Base-by-base conservation (phyloP, 371 early-diverging fungal species). In the Choanephora cucurbitarum region DNA sequence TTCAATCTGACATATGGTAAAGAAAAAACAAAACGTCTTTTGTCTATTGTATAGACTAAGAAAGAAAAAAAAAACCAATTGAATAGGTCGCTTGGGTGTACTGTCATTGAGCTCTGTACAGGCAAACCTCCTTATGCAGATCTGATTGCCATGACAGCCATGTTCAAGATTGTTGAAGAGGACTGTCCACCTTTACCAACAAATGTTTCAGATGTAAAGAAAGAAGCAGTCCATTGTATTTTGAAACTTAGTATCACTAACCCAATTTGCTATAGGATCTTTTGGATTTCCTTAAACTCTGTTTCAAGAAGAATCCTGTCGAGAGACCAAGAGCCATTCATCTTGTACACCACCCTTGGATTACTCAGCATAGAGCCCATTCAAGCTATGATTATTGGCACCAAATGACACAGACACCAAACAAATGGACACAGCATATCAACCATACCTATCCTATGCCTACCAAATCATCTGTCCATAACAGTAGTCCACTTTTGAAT, bases 141-240 rank as follows among this genome's bases (percentile, higher is more conserved):
- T 21, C 57, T 93, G 49, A 77, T 89, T 32, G 79, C 90, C 15
- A 92, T 94, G 94, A 83, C 93, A 5, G 92, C 93, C n/a, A 83
- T 95, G 57, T 95, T 91, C 68, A 87, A 87, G 37, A 95, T 96
- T 57, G 96, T 96, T 0, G 94, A 95, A 69, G 95, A 92, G 58
- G 85, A 85, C 13, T 75, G 79, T 52, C 91, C 94, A 28, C 95
- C 95, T 11, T 56, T 95, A 23, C 96, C 95, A 5, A 82, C 78
- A 17, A 77, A 77, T 13, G 80, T 93, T 3, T 92, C 94, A 13
- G 70, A 74, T 23, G 84, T 83, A 80, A 64, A n/a, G n/a, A 34
- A n/a, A 3, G 15, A 18, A 28, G 19, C 9, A 9, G 34, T 49
- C 28, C 11, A 15, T 19, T 13, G 19, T 14, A 23, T 51, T 21